Conservation (phyloP, 495 filamentous ascomycete species). For the Pseudomonodictys pantanalensis region DNA sequence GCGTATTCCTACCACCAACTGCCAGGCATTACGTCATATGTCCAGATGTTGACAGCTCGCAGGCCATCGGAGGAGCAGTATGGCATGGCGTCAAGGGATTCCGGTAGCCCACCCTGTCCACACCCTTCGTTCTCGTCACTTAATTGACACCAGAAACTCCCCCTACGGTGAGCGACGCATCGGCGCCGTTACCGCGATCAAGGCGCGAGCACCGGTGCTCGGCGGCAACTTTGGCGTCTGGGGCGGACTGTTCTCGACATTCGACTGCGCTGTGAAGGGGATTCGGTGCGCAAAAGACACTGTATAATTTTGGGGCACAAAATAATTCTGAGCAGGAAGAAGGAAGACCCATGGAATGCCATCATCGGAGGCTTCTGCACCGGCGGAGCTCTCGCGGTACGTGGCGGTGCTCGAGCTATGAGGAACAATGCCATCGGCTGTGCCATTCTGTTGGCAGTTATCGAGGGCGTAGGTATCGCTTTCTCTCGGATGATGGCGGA, state of each 20-base stretch:
- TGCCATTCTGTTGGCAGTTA: slow-evolving; percentile 88
- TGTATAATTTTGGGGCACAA: background rate
- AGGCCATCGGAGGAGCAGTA: slow-evolving; percentile 83
- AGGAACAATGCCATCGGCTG: slow-evolving; percentile 95
- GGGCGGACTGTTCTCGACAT: slow-evolving; percentile 92
- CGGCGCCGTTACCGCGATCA: slow-evolving; percentile 94
- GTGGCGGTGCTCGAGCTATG: slow-evolving; percentile 85
- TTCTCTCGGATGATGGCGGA: slow-evolving; percentile 96
- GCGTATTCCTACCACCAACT: slow-evolving; percentile 30
- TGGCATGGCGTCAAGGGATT: slow-evolving; percentile 98
- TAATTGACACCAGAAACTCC: slow-evolving; percentile 37
- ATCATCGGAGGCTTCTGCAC: slow-evolving; percentile 97
- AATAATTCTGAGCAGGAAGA: slow-evolving; percentile 55
- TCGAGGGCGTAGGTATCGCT: slow-evolving; percentile 96
- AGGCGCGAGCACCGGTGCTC: slow-evolving; percentile 90
- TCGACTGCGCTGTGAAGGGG: slow-evolving; percentile 95
- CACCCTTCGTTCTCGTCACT: background rate
- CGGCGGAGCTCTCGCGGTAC: slow-evolving; percentile 82
- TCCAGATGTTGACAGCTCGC: slow-evolving; percentile 18
- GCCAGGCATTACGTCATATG: background rate
- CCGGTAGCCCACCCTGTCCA: background rate
- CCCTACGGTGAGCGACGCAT: slow-evolving; percentile 91
- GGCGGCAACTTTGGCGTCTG: slow-evolving; percentile 97
- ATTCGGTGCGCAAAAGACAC: slow-evolving; percentile 42
- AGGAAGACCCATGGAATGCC: slow-evolving; percentile 96